These are phyloP conservation scores for Lasiodiplodia hormozganensis DNA, from an alignment of 2,329 filamentous ascomycete species.

Conservation along the genomic window DNA sequence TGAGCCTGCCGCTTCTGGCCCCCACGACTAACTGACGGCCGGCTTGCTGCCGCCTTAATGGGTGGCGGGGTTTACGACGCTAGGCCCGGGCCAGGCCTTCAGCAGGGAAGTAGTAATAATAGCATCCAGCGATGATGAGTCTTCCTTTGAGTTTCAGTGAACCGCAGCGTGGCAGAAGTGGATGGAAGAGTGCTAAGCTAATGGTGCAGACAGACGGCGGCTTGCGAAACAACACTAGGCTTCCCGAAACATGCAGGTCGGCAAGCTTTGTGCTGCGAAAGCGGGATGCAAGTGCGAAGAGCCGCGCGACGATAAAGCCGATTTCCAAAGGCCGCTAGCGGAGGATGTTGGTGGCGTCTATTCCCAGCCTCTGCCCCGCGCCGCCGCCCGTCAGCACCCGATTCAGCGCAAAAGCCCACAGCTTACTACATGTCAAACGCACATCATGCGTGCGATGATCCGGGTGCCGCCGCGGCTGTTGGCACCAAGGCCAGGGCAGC, in stretches of 20 bases:
- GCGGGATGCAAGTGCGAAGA: constrained; percentile 7
- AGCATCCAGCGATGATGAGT: constrained; percentile 19
- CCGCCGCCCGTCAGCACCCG: constrained; percentile 22
- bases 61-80: constrained; percentile 13
- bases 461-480: constrained; percentile 21
- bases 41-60: background rate
- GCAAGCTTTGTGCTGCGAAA: background rate
- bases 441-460: constrained; percentile 8
- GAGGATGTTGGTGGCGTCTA: constrained; percentile 3
- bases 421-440: constrained; percentile 23
- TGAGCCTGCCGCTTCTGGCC: constrained; percentile 4
- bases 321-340: constrained; percentile 3
- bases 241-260: constrained; percentile 19
- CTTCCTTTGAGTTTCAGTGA: background rate
- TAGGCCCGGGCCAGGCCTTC: constrained; percentile 16
- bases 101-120: constrained; percentile 27
- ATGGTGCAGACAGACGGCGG: background rate
- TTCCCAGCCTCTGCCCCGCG: constrained; percentile 17
- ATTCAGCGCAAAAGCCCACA: background rate
- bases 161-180: background rate
- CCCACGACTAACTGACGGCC: constrained; percentile 9
- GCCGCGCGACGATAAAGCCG: constrained; percentile 13
- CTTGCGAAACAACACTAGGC: background rate
- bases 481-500: constrained; percentile 8
- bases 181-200: background rate